Evolutionary conservation across 2,329 filamentous ascomycete species (phyloP), one percentile per base, ranked within the genome.

Genomic region (Colletotrichum sp.): DNA sequence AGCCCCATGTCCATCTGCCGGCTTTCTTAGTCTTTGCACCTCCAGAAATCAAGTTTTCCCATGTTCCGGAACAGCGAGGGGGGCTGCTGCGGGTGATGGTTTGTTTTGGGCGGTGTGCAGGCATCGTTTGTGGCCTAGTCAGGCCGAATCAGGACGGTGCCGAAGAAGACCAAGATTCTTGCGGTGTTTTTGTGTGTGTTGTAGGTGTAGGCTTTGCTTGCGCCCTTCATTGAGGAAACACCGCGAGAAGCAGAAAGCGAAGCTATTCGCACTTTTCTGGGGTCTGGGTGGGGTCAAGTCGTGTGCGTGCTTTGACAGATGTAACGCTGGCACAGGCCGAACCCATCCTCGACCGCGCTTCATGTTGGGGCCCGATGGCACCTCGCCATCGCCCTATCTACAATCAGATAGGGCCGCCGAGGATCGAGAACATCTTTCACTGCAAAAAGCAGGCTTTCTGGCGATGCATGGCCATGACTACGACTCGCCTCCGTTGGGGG

Each of bases 191-290:
- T 11, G 16, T 18, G 47, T 18, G 55, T 27, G 58, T 15, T 27
- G 13, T n/a, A n/a, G 55, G 36, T 31, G 12, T 18, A 21, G 18
- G 36, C 43, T 24, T 21, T 57, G 13, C 12, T 27, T 6, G 21
- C 9, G 38, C 38, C 18, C 18, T 47, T 47, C n/a, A 24, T 16
- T 36, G 66, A 65, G n/a, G 54, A 36, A 18, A 58, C 21, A 15
- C 13, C 12, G 34, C 61, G 6, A 24, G 27, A 12, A n/a, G n/a
- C 27, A 31, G 43, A 29, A 66, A 66, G 61, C 36, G 71, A 73
- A 71, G 71, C 71, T 73, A 73, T 73, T 73, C 71, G 43, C 71
- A 63, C 9, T 66, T 61, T 66, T 62, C 15, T 51, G 34, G n/a
- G 58, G n/a, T 7, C 9, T 0, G 11, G 33, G 64, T 57, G 65